Percentiles rank a stretch among this genome's conserved stretches.
These are phyloP conservation scores for Lachancea meyersii DNA, from an alignment of 805 yeast genomes.

Conservation along the genomic window DNA sequence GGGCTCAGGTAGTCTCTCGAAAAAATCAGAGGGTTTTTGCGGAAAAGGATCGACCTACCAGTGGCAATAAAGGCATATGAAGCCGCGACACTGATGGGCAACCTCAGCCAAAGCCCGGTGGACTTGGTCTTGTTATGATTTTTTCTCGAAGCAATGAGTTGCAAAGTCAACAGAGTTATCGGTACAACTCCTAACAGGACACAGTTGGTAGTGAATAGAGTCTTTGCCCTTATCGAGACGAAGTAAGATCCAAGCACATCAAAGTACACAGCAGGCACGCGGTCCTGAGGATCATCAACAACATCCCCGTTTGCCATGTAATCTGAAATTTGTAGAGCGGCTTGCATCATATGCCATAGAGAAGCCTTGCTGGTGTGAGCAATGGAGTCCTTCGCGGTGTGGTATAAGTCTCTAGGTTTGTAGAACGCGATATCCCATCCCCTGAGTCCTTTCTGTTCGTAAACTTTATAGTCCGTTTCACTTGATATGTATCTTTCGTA, in stretches of 20 bases:
- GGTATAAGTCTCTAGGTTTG: constrained; percentile 78
- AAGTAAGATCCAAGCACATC: constrained; percentile 58
- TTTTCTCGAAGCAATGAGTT: constrained; percentile 42
- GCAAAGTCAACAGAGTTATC: constrained; percentile 40
- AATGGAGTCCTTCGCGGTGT: constrained; percentile 68
- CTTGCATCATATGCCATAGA: constrained; percentile 78
- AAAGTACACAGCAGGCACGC: constrained; percentile 51
- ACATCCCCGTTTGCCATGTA: constrained; percentile 38
- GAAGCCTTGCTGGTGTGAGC: constrained; percentile 58
- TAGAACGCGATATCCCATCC: constrained; percentile 90
- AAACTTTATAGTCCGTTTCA: constrained; percentile 81
- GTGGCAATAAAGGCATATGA: constrained; percentile 38
- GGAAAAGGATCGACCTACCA: constrained; percentile 37
- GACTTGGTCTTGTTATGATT: constrained; percentile 44
- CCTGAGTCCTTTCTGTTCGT: constrained; percentile 58
- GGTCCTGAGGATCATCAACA: constrained; percentile 26
- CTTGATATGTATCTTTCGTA: constrained; percentile 63
- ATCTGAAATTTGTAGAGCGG: constrained; percentile 53
- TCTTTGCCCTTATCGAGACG: constrained; percentile 45
- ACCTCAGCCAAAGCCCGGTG: constrained; percentile 40
- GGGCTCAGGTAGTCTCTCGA: constrained; percentile 47
- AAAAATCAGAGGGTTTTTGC: constrained; percentile 44
- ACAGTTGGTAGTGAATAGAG: constrained; percentile 47
- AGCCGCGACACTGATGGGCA: constrained; percentile 50
- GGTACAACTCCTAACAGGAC: constrained; percentile 52